phyloP scores from a whole-genome alignment of 169 alveolate genomes.

The Plasmodium inui region DNA sequence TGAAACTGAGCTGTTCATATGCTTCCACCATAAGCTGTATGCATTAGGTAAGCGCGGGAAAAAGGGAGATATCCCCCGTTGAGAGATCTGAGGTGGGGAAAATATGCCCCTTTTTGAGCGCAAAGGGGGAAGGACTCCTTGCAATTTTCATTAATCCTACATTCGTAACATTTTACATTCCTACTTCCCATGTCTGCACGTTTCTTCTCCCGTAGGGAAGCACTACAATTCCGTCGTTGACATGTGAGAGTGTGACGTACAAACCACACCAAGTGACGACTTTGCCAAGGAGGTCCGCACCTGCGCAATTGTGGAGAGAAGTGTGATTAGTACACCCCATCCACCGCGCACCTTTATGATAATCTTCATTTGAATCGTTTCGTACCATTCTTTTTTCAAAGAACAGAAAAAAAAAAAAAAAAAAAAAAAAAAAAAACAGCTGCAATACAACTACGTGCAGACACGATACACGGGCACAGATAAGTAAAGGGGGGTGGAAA shows the following conservation, averaged over 20 bases:
- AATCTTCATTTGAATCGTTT: background rate
- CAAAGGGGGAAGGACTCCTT: background rate
- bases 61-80: background rate
- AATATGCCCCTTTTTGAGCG: background rate
- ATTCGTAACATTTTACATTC: background rate
- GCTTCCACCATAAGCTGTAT: slow-evolving; percentile 65
- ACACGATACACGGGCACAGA: background rate
- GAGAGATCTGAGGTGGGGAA: background rate
- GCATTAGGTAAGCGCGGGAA: slow-evolving; percentile 35
- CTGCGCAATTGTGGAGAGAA: background rate
- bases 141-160: background rate
- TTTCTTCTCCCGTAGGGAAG: slow-evolving; percentile 23
- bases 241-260: background rate
- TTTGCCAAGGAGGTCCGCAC: background rate
- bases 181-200: background rate
- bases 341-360: background rate
- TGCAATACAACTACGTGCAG: background rate
- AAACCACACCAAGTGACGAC: background rate
- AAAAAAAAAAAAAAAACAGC: slow-evolving; percentile 7
- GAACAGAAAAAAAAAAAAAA: background rate
- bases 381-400: background rate
- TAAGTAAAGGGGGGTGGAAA: background rate
- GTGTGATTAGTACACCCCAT: background rate
- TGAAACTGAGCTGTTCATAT: slow-evolving; percentile 51
- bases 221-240: slow-evolving; percentile 66